Conservation (phyloP, 148 eudicot genomes). For the Chenopodium berlandieri region DNA sequence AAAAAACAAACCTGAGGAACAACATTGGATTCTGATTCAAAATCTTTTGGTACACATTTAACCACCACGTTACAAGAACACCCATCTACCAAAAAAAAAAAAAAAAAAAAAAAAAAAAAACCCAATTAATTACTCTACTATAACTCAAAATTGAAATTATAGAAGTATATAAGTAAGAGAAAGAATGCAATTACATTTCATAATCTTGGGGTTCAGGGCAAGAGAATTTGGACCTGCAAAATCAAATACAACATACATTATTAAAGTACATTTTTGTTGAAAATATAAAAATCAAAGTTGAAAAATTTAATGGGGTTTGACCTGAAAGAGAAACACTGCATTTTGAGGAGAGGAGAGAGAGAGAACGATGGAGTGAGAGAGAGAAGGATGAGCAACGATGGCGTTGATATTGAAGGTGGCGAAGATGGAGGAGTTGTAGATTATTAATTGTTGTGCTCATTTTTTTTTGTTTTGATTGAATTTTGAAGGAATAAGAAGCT, state of each 20-base stretch:
- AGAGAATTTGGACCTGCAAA: conserved; percentile 22
- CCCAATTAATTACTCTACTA: not conserved
- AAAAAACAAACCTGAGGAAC: conserved; percentile 25
- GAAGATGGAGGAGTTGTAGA: not conserved
- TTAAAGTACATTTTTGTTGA: not conserved
- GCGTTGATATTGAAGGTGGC: not conserved
- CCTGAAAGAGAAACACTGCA: not conserved
- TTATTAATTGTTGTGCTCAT: conserved; percentile 4
- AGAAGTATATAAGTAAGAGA: not conserved
- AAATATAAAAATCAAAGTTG: not conserved
- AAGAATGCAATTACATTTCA: conserved; percentile 14
- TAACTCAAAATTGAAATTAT: not conserved
- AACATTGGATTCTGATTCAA: conserved; percentile 9
- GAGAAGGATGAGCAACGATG: conserved; percentile 1
- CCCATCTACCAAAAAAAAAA: conserved; percentile 29
- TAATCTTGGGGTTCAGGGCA: not conserved
- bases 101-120: conserved; percentile 16
- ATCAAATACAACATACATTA: not conserved
- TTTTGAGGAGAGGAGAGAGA: not conserved
- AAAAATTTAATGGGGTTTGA: not conserved
- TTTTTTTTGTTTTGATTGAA: not conserved
- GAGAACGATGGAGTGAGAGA: not conserved
- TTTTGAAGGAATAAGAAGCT: too few relatives aligned
- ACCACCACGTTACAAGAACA: conserved; percentile 23
- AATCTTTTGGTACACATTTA: conserved; percentile 17